phyloP scores from a whole-genome alignment of 1,284 basidiomycete genomes.

The Testicularia cyperi region DNA sequence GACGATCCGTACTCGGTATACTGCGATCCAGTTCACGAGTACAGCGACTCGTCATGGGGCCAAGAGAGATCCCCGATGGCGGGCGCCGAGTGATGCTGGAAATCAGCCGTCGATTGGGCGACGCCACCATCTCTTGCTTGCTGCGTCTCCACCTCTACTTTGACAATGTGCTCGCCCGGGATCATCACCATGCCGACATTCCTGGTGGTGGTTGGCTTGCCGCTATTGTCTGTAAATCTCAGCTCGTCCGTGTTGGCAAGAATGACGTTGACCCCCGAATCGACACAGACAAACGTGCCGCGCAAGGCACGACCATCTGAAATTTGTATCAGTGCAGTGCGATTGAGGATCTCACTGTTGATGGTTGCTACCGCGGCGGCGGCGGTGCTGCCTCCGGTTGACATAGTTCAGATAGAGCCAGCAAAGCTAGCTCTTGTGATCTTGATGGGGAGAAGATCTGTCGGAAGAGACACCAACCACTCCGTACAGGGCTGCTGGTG shows the following conservation, averaged over 20 bases:
- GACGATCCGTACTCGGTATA: neutral
- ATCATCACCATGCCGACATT: constrained; percentile 52
- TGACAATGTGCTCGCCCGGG: constrained; percentile 30
- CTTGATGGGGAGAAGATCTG: too few relatives aligned
- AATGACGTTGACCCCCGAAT: constrained; percentile 42
- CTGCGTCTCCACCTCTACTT: constrained; percentile 30
- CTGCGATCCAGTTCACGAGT: neutral
- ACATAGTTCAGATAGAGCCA: neutral
- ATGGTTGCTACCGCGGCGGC: constrained; percentile 6
- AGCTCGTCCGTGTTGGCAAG: constrained; percentile 35
- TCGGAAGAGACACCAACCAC: too few relatives aligned
- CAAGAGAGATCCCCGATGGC: too few relatives aligned
- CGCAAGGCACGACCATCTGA: constrained; percentile 46
- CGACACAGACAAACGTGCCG: constrained; percentile 48
- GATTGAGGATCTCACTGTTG: constrained; percentile 24
- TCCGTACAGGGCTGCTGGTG: too few relatives aligned
- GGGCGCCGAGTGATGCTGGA: too few relatives aligned
- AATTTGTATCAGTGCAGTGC: constrained; percentile 38
- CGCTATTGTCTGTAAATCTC: neutral
- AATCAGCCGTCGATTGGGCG: too few relatives aligned
- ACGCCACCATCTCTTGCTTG: neutral
- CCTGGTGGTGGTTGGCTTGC: constrained; percentile 7
- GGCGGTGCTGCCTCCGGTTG: neutral
- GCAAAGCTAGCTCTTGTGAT: too few relatives aligned
- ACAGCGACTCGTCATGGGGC: constrained; percentile 1